Evolutionary conservation across 83 land plant genomes (phyloP).

Genomic region (Diphasiastrum complanatum): DNA sequence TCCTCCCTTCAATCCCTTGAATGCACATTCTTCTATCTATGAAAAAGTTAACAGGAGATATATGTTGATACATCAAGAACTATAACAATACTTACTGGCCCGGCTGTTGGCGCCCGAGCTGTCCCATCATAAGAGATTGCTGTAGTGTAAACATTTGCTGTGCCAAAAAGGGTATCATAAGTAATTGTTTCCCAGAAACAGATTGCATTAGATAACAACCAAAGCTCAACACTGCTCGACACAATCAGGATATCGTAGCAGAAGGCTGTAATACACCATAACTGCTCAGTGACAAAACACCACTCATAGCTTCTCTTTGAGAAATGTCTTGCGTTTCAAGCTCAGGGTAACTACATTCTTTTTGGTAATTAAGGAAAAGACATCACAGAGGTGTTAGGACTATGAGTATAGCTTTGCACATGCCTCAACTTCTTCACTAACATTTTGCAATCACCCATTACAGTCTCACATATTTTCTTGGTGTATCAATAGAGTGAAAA

Average conservation of each 20-base stretch:
- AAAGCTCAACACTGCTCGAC: no score
- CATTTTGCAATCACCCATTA: background rate
- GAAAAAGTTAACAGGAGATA: no score
- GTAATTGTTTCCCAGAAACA: background rate
- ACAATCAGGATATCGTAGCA: no score
- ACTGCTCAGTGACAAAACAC: background rate
- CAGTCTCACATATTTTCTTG: background rate
- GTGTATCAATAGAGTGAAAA: no score
- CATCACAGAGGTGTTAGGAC: no score
- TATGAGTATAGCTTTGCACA: no score
- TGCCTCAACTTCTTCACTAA: no score
- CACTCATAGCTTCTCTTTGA: conserved; percentile 3
- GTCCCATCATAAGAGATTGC: conserved; percentile 44
- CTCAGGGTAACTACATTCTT: background rate
- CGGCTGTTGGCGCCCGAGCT: conserved; percentile 39
- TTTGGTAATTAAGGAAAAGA: no score
- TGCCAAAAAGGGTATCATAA: conserved; percentile 1
- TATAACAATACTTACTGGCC: conserved; percentile 45
- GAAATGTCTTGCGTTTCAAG: background rate
- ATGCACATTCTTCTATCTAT: background rate
- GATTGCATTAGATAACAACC: conserved; percentile 2
- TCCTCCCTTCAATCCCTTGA: background rate
- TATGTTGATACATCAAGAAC: background rate
- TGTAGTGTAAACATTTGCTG: conserved; percentile 69
- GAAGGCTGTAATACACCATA: no score